Base-by-base conservation (phyloP, 2,329 filamentous ascomycete genomes). In the Penicillium sp. region DNA sequence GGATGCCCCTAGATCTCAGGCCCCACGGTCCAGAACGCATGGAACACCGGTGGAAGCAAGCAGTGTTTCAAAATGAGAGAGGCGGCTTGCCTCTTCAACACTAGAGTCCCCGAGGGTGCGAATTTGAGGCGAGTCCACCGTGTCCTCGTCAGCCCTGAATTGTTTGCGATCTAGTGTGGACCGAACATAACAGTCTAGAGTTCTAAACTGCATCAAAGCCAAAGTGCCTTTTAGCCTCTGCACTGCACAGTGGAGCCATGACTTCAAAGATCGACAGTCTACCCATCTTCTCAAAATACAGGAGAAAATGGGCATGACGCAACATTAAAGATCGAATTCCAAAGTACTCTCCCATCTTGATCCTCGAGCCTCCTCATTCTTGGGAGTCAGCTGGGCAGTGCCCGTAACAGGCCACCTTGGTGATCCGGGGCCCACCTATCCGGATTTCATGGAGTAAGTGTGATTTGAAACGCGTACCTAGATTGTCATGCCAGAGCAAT, bases 91-190 rank as follows among this genome's bases (percentile, higher is more conserved):
- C n/a, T 28, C 5, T 41, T 49, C 17, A n/a, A 34, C 49, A 25
- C 28, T 37, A 37, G 35, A 41, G 28, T 28, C 52, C 48, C 42
- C 15, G 43, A n/a, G 41, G 17, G 15, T 17, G 45, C 4, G 35
- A 53, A 39, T 8, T 37, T 35, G 22, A 43, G 22, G 4, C 8
- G 20, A 48, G 38, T 38, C 56, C 50, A 58, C 55, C 17, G 11
- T 45, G 61, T 59, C 63, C 58, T 66, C 64, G 64, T 66, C 61
- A 66, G 61, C 63, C 41, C 28, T 50, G 42, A 17, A 17, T 28
- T 51, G 55, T 28, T 38, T 38, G 35, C 52, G 49, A 25, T 54
- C 39, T 4, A 54, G 45, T 42, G 35, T 20, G 38, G 55, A 22
- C 48, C 54, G 54, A 58, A 54, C 58, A 54, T 59, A 45, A 52